Evolutionary conservation across 75 land plant species (phyloP), one percentile per base, ranked within the genome.

Genomic region (Adiantum capillusveneris): DNA sequence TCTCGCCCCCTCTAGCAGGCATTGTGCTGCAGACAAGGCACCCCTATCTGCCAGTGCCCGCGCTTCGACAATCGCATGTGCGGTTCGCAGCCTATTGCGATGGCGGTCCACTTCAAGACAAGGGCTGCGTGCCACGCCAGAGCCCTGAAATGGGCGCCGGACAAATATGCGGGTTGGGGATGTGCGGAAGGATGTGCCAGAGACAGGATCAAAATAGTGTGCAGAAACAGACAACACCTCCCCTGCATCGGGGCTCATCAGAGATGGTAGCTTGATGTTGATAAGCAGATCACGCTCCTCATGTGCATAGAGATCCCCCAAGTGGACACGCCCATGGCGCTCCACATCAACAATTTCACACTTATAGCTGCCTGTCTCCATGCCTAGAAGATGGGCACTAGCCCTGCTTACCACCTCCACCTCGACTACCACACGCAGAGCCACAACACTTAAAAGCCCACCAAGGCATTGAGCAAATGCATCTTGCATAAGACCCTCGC

Each of bases 31-130:
- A 24, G 37, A 25, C 25, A 69, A 20, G 20, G 54, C 74, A 21
- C 76, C 76, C 13, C 53, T 12, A n/a, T 69, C 74, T 29, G 49
- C 76, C 59, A 73, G 12, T 34, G 59, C 18, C 55, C 74, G 56
- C 36, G 76, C 74, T 66, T 68, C 76, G 25, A 36, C 41, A 25
- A 64, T 22, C 14, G 44, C 53, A 16, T 27, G 20, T 18, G 65
- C 46, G 2, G 53, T 26, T 1, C 39, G 19, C 64, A 62, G 64
- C 53, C 64, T 6, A 57, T 62, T 88, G 31, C 72, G 45, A 64
- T 88, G 83, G 57, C 83, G 53, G 60, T 88, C 93, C 17, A 85
- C 93, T 59, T 82, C 86, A 3, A 21, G 5, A 13, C 57, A 16
- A 9, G 27, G 17, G 18, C 31, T 27, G 22, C 57, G 18, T 9